These are phyloP conservation scores for Yamadazyma aaseri DNA, from an alignment of 1,139 yeast species.

Conservation along the genomic window DNA sequence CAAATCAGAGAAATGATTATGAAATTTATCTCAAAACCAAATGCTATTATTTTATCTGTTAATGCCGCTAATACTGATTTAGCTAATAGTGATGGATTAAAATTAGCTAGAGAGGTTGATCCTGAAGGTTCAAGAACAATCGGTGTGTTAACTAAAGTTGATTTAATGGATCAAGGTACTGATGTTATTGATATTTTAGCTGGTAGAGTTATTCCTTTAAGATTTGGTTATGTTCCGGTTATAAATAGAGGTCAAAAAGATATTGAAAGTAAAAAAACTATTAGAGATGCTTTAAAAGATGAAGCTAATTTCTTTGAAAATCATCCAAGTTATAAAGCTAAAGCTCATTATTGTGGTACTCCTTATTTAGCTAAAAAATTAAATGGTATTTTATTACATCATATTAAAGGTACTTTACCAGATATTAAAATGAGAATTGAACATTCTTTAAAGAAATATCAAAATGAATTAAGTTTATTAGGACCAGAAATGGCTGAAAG, in stretches of 20 bases:
- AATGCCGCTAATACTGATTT: conserved; percentile 97
- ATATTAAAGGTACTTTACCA: conserved; percentile 90
- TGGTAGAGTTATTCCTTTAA: conserved; percentile 90
- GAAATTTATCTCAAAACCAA: conserved; percentile 92
- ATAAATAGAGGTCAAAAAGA: conserved; percentile 98
- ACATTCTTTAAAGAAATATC: conserved; percentile 77
- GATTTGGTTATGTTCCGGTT: conserved; percentile 96
- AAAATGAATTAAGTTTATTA: conserved; percentile 69
- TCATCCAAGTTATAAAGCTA: conserved; percentile 76
- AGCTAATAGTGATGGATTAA: conserved; percentile 96
- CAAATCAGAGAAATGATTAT: conserved; percentile 93
- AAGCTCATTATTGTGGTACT: conserved; percentile 92
- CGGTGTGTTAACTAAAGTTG: conserved; percentile 96
- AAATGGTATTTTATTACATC: conserved; percentile 86
- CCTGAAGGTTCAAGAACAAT: conserved; percentile 96
- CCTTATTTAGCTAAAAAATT: conserved; percentile 93
- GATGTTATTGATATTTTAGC: conserved; percentile 96
- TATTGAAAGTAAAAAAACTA: conserved; percentile 82
- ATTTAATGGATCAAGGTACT: conserved; percentile 98
- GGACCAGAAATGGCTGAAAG: conserved; percentile 88
- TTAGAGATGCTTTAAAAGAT: conserved; percentile 81
- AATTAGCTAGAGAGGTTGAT: conserved; percentile 95
- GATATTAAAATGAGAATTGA: conserved; percentile 92
- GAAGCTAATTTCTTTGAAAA: conserved; percentile 76
- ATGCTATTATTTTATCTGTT: conserved; percentile 92